Evolutionary conservation across 495 filamentous ascomycete genomes (phyloP).

Genomic region (Jackrogersella multiformis): DNA sequence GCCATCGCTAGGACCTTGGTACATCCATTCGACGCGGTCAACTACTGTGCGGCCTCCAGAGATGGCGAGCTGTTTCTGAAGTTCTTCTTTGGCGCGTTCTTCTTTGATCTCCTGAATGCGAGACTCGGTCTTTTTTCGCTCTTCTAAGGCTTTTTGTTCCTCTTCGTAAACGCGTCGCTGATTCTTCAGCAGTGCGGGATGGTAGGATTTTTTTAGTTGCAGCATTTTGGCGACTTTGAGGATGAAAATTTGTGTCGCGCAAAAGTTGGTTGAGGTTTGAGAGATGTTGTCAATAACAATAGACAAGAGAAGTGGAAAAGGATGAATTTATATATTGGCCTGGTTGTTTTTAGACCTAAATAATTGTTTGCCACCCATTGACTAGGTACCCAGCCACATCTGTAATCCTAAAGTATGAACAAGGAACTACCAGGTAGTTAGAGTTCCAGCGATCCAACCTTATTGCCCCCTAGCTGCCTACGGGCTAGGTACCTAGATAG

Average conservation of each 20-base stretch:
- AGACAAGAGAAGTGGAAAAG: conserved; percentile 10
- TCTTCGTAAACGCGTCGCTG: conserved; percentile 84
- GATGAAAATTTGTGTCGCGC: conserved; percentile 23
- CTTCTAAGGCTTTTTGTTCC: conserved; percentile 92
- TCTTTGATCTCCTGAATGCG: conserved; percentile 89
- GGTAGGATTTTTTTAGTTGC: conserved; percentile 98
- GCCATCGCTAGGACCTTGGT: conserved; percentile 83
- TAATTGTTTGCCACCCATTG: conserved; percentile 17
- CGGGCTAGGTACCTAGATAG: too few species aligned
- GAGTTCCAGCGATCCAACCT: too few species aligned
- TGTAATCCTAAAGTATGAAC: not conserved
- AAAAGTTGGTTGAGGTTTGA: not conserved
- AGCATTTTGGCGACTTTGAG: conserved; percentile 71
- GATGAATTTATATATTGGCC: not conserved
- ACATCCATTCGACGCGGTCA: conserved; percentile 97
- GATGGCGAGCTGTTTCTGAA: conserved; percentile 88
- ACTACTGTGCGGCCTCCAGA: conserved; percentile 79
- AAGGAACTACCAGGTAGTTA: too few species aligned
- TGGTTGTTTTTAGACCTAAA: not conserved
- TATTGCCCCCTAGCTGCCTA: too few species aligned
- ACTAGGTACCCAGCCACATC: conserved; percentile 4
- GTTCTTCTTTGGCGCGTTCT: conserved; percentile 90
- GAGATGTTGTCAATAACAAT: not conserved
- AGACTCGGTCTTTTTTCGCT: conserved; percentile 83
- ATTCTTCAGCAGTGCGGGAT: conserved; percentile 83